Evolutionary conservation across 148 eudicot species (phyloP), one percentile per base, ranked within the genome.

Genomic region (Vaccinium macrocarpon): DNA sequence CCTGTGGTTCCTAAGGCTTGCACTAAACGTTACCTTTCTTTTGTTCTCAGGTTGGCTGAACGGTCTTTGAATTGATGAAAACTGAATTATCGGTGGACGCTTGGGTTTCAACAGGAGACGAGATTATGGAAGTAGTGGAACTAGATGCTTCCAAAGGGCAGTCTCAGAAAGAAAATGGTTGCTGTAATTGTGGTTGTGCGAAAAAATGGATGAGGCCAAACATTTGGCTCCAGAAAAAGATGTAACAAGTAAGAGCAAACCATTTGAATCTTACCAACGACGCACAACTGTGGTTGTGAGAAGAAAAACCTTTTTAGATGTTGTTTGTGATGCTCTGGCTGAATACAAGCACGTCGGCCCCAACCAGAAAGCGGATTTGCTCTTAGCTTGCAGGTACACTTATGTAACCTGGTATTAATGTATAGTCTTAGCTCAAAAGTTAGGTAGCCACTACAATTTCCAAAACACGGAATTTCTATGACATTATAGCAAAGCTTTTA

Each of bases 381-480:
- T 92, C 75, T 88, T 95, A 90, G 97, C 99, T 83, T 97, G 99
- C 97, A 97, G 99, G 99, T 95, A 93, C 0, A 25, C n/a, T 82
- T 12, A 35, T 8, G 14, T 27, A 9, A 46, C 35, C 27, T 49
- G 53, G 11, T 59, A 64, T 75, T n/a, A 73, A 23, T 72, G 35
- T 49, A 25, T 11, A 59, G 57, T 18, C 38, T 32, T 11, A 68
- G 18, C 42, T 13, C 73, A 27, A 68, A 4, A 27, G 73, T 12
- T 68, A 6, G 38, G 38, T 29, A 27, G 73, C 73, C 42, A 27
- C 71, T 23, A 23, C 29, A 27, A 23, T 2, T 64, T 19, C 0
- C 18, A 27, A 12, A 68, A 27, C 73, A 27, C 2, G 19, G 29
- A 29, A 68, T 27, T 29, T 15, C 13, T 13, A 12, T 68, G 73